phyloP scores from a whole-genome alignment of 441 rosid genomes.

The Rhodomyrtus psidioides region DNA sequence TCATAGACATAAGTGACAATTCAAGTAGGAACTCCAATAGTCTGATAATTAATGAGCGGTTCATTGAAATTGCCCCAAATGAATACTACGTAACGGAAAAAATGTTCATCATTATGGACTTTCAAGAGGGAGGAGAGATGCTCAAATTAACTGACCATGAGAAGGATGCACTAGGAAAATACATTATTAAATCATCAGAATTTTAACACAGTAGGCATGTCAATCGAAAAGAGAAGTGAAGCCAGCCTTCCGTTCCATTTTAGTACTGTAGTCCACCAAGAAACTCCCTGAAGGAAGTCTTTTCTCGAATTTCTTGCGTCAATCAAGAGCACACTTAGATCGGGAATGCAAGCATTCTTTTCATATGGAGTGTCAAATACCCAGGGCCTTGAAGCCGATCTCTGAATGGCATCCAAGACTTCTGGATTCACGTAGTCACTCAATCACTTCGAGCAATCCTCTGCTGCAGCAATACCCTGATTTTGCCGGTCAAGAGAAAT shows the following conservation, averaged over 20 bases:
- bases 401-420: slow-evolving; percentile 33
- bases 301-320: slow-evolving; percentile 19
- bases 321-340: slow-evolving; percentile 23
- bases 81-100: neutral
- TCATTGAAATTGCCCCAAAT: neutral
- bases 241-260: slow-evolving; percentile 24
- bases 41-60: neutral
- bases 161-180: neutral
- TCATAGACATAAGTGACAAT: neutral
- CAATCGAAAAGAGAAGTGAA: neutral
- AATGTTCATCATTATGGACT: neutral
- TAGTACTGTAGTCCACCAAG: slow-evolving; percentile 38
- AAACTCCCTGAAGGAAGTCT: slow-evolving; percentile 16
- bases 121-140: neutral
- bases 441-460: slow-evolving; percentile 29
- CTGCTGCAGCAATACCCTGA: slow-evolving; percentile 25
- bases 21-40: neutral
- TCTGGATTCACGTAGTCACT: slow-evolving; percentile 15
- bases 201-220: neutral
- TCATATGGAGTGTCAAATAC: slow-evolving; percentile 26
- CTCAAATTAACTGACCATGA: neutral
- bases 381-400: slow-evolving; percentile 39
- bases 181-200: neutral
- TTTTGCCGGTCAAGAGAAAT: slow-evolving; percentile 16
- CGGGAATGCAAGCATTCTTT: slow-evolving; percentile 26